A percentile compares a stretch with the other conserved stretches of the same genome.
These are phyloP conservation scores for Lachancea dasiensis DNA, from an alignment of 805 yeast genomes.

Conservation along the genomic window DNA sequence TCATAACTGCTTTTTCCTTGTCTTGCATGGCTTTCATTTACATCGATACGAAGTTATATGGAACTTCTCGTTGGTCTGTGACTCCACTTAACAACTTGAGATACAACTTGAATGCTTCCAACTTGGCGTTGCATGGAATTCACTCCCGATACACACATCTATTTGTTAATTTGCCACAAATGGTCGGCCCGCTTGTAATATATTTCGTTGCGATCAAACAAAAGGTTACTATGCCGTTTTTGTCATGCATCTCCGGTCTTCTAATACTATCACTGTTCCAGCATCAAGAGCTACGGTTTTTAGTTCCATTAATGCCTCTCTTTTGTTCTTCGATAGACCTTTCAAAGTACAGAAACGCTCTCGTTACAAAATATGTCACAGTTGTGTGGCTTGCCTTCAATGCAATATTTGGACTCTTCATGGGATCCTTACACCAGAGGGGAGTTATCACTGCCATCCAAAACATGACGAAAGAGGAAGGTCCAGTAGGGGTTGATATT, in stretches of 20 bases:
- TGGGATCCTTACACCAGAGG: conserved; percentile 86
- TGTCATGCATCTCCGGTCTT: conserved; percentile 59
- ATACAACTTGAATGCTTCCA: conserved; percentile 57
- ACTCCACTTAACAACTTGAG: conserved; percentile 73
- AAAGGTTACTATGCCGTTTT: conserved; percentile 42
- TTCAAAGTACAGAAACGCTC: conserved; percentile 21
- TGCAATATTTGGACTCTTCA: conserved; percentile 46
- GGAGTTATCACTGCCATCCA: conserved; percentile 72
- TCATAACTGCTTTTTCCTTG: conserved; percentile 33
- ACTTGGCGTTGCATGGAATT: conserved; percentile 72
- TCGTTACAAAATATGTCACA: conserved; percentile 17
- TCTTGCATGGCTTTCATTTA: conserved; percentile 37
- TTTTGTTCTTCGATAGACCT: conserved; percentile 52
- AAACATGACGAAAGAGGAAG: conserved; percentile 29
- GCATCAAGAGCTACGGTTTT: conserved; percentile 91
- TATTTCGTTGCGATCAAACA: conserved; percentile 33
- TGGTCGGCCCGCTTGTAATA: conserved; percentile 71
- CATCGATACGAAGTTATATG: conserved; percentile 50
- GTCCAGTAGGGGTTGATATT: conserved; percentile 39
- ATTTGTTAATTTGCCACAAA: conserved; percentile 67
- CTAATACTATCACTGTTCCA: conserved; percentile 62
- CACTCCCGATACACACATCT: conserved; percentile 76
- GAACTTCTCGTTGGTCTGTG: conserved; percentile 32
- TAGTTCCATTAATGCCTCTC: conserved; percentile 73
- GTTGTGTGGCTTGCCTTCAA: conserved; percentile 63